Base-by-base conservation (phyloP, 1,284 basidiomycete species). In the Somion occarium region DNA sequence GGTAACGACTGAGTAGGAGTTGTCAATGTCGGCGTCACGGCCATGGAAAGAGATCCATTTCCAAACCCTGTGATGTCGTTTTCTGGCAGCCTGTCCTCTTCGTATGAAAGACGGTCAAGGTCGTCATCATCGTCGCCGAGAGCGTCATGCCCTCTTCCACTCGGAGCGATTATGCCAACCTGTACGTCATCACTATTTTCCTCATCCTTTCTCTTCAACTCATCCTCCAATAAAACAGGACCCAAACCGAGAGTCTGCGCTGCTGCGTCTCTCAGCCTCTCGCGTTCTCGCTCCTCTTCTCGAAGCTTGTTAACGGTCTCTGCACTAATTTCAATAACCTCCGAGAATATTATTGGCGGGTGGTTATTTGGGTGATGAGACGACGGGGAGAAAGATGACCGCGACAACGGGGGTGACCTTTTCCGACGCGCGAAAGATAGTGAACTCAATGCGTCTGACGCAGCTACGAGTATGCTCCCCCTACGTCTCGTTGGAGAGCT, bases 211-310 rank as follows among this genome's bases (percentile, higher is more conserved):
- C 46, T 39, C 49, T 42, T 38, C 53, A 46, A 26, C 53, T 34
- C 38, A 38, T 65, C 62, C 52, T 69, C 65, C 46, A 66, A 57
- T 25, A 70, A 53, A 19, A 64, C 64, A 26, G 67, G 63, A 48
- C 72, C 73, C 34, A 90, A 72, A 9, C 88, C 88, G 47, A 90
- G 79, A 5, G 83, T 80, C 60, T 87, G 82, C 0, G 87, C 88
- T 18, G 88, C 88, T 34, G 79, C 82, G 51, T 86, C 83, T 25
- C 86, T 72, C 38, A 91, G 68, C 23, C 85, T 77, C 56, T 84
- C 79, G 13, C 87, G 78, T 59, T 90, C 88, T 59, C 83, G 80
- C 55, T 86, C 73, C 2, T 58, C 60, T 38, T 30, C 18, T 34
- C 59, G 53, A 12, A 27, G 47, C 41, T 51, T 58, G 58, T 53